Evolutionary conservation across 768 basidiomycete genomes (phyloP), one percentile per base, ranked within the genome.

Genomic region (Amanita polypyramis): DNA sequence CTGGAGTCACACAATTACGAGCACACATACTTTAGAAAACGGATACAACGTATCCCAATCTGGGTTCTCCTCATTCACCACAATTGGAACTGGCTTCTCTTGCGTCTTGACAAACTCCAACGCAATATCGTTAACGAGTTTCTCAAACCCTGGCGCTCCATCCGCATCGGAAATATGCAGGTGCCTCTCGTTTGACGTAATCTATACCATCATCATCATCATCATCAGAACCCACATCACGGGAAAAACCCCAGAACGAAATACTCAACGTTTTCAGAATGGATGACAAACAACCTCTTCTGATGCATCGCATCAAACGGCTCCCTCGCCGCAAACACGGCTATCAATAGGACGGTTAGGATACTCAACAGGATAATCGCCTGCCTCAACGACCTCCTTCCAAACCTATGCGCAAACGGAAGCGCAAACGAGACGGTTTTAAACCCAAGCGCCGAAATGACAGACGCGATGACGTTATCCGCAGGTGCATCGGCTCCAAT

Each of bases 1-100:
- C 30, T 36, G 40, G 17, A 29, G 7, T 17, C 7, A 15, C 17
- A 37, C 35, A 3, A 47, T 29, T 36, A 19, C 7, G 17, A 47
- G 17, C 29, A 36, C 39, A 60, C 78, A 30, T 55, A 86, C 88
- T 36, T 79, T 67, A 2, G 84, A 85, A 62, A 89, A 87, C 11
- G 87, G 87, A 60, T 85, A 90, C 33, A 94, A 58, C 1, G 79
- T 68, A 61, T 95, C 90, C 92, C 93, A 98, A 56, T 96, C 90
- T 12, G 77, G 65, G 54, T 91, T 93, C 58, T 81, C 73, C 49
- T 87, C 80, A 51, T 86, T 73, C 75, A 91, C 82, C 2, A 69
- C 59, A 5, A 84, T 72, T 0, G 72, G 66, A 1, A 62, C 60
- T 0, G 78, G 68, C 20, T 60, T 60, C 14, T 58, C 54, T 10